Base-by-base conservation (phyloP, 2,329 filamentous ascomycete genomes). In the Colletotrichum lentis region DNA sequence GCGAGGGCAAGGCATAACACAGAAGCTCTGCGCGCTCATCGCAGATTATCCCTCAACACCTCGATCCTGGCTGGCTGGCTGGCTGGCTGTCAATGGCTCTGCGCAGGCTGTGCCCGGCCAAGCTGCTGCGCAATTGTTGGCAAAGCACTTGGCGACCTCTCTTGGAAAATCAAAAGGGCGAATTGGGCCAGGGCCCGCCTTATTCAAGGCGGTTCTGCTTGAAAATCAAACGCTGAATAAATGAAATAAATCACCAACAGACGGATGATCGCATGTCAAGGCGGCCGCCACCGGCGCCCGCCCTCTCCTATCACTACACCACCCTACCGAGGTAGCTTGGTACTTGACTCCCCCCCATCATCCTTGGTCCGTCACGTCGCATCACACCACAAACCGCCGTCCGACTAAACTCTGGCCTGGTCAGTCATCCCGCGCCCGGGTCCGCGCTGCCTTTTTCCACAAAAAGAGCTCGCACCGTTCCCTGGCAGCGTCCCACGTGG, bases 111-210 rank as follows among this genome's bases (percentile, higher is more conserved):
- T 62, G 66, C 62, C 66, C 50, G 55, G 62, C 62, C 66, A 61
- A 69, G 62, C 49, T 55, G 66, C 62, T 65, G 62, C 66, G 56
- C 61, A 65, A 12, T n/a, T 22, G 35, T 66, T 66, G 62, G 62
- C 62, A 66, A 61, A 60, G 22, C 24, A 31, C 31, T 69, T 69
- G 66, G 66, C 62, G 53, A 35, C 46, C 10, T 27, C 27, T 27
- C 6, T 20, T 20, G 4, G n/a, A 18, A 24, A 37, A 20, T 8
- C 22, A n/a, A 50, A 27, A 22, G 53, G 10, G 31, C 31, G 31
- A 35, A 10, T 35, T 49, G 18, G 20, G 24, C 24, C 46, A 54
- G 61, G 53, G 31, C 27, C 11, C 10, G 18, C n/a, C n/a, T 22
- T 35, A 44, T 7, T 50, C 4, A 22, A 57, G 44, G 43, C 16